These are phyloP conservation scores for Chlorella vulgaris DNA, from an alignment of 139 green algal genomes.

Conservation along the genomic window DNA sequence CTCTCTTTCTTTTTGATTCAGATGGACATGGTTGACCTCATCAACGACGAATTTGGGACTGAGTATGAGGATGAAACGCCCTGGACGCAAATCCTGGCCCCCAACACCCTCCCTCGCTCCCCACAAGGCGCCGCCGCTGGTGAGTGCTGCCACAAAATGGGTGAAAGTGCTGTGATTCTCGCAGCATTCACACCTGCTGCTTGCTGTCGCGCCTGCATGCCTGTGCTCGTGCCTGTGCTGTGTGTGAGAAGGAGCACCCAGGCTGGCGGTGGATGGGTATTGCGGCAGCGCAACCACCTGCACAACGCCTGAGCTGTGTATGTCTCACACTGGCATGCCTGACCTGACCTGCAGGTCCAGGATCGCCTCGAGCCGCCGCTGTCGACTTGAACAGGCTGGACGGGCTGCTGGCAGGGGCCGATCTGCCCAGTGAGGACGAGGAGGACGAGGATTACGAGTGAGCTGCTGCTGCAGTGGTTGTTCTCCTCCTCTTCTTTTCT, in stretches of 20 bases:
- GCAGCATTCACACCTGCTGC: too few species aligned
- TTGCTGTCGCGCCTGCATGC: too few species aligned
- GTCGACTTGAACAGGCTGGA: conserved; percentile 34
- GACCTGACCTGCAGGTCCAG: conserved; percentile 16
- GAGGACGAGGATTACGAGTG: conserved; percentile 53
- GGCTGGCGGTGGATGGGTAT: too few species aligned
- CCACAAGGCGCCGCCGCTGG: not conserved
- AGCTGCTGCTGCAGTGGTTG: not conserved
- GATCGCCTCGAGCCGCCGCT: conserved; percentile 15
- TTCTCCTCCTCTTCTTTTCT: too few species aligned
- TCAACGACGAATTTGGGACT: conserved; percentile 72
- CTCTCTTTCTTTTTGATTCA: conserved; percentile 13
- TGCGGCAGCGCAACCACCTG: too few species aligned
- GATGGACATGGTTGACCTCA: conserved; percentile 63
- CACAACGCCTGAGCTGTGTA: too few species aligned
- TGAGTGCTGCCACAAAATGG: not conserved
- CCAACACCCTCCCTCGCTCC: conserved; percentile 29
- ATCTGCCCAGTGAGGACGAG: conserved; percentile 53
- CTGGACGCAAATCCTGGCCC: conserved; percentile 52
- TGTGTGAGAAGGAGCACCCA: too few species aligned
- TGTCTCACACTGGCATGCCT: not conserved
- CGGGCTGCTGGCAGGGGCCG: conserved; percentile 31
- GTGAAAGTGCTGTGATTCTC: too few species aligned
- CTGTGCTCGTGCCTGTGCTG: too few species aligned
- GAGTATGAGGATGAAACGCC: conserved; percentile 59